Conservation (phyloP, 148 eudicot genomes). For the Silene conica region DNA sequence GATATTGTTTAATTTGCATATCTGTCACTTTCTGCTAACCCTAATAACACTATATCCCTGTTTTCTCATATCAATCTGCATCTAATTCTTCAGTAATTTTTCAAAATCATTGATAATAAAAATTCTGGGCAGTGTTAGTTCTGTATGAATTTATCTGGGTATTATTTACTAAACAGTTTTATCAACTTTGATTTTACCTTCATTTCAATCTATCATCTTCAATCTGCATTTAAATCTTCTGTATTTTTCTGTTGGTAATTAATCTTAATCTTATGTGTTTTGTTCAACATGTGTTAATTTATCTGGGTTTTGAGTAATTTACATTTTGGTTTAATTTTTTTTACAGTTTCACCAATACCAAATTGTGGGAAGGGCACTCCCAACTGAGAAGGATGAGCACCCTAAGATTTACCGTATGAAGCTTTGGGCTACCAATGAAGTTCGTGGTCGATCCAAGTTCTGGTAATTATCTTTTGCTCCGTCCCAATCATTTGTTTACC, state of each 20-base stretch:
- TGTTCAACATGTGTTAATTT: no score
- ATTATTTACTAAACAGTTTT: neutral
- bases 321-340: neutral
- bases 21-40: neutral
- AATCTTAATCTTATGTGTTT: no score
- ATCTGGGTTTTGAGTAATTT: neutral
- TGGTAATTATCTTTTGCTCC: slow-evolving; percentile 69
- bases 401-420: slow-evolving; percentile 95
- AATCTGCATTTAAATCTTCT: neutral
- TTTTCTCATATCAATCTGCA: neutral
- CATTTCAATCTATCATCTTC: neutral
- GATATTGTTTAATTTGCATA: neutral
- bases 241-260: no score
- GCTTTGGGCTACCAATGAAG: slow-evolving; percentile 91
- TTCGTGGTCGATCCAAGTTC: slow-evolving; percentile 87
- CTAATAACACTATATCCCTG: neutral
- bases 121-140: neutral
- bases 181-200: neutral
- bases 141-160: neutral
- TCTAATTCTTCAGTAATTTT: neutral
- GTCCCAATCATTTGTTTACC: no score
- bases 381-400: slow-evolving; percentile 62
- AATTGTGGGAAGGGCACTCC: slow-evolving; percentile 82
- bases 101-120: neutral
- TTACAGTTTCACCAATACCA: slow-evolving; percentile 82